phyloP scores from a whole-genome alignment of 164 flowering plant genomes.

The Annona squamosa region DNA sequence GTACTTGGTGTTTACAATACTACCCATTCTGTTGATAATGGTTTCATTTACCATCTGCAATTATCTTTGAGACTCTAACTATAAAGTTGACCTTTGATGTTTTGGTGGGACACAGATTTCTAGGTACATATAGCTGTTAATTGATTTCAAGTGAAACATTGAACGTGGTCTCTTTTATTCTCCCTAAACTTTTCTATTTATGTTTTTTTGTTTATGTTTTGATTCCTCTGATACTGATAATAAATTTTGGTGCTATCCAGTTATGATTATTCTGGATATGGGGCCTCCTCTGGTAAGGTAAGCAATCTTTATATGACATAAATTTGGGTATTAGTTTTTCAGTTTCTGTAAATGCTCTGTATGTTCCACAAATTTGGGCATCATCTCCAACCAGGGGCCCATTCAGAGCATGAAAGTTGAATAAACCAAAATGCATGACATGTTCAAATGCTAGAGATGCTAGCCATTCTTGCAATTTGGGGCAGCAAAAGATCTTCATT shows the following conservation, averaged over 20 bases:
- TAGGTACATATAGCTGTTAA: no score
- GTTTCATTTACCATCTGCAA: not conserved
- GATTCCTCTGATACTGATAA: slow-evolving; percentile 9
- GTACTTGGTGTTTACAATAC: no score
- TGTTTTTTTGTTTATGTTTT: not conserved
- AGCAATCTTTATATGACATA: slow-evolving; percentile 1
- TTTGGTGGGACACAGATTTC: not conserved
- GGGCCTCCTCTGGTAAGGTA: slow-evolving; percentile 96
- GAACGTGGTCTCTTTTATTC: not conserved
- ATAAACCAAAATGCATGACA: not conserved
- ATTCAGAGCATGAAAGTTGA: not conserved
- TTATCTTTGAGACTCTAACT: not conserved
- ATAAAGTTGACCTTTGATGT: not conserved
- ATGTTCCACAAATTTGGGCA: not conserved
- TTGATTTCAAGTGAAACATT: no score
- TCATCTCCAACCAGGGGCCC: not conserved
- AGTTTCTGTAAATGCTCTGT: not conserved
- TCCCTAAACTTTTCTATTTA: not conserved
- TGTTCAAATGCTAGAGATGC: not conserved
- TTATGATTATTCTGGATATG: slow-evolving; percentile 95
- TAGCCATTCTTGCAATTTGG: not conserved
- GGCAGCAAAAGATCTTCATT: not conserved
- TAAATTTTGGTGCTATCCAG: slow-evolving; percentile 33
- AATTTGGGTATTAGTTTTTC: not conserved
- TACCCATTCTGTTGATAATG: not conserved